These are phyloP conservation scores for Neurospora tetrasperma DNA, from an alignment of 495 filamentous ascomycete species.

Conservation along the genomic window DNA sequence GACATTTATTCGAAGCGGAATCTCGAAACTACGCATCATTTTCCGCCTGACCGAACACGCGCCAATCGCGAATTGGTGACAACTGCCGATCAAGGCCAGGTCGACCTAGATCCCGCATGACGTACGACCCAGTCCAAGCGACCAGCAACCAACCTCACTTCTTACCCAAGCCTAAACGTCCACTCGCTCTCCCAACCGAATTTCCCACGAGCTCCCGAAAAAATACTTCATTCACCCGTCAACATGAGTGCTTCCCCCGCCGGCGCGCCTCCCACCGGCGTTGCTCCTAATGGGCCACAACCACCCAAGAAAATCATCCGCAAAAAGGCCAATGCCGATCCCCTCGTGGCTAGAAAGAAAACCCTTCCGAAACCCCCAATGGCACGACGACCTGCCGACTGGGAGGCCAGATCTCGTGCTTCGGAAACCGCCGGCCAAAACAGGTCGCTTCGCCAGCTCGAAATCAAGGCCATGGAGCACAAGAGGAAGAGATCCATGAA, in stretches of 20 bases:
- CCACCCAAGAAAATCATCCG: constrained; percentile 32
- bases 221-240: not conserved
- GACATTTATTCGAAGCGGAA: not conserved
- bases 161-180: not conserved
- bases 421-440: not conserved
- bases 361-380: constrained; percentile 14
- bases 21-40: not conserved
- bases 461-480: not conserved
- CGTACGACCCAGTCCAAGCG: not conserved
- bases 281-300: constrained; percentile 28
- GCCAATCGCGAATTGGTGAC: not conserved
- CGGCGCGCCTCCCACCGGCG: constrained; percentile 16
- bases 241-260: constrained; percentile 53
- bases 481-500: not conserved
- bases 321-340: constrained; percentile 45
- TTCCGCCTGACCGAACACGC: not conserved
- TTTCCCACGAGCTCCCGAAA: not conserved
- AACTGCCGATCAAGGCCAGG: not conserved
- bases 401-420: not conserved
- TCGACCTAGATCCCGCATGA: not conserved
- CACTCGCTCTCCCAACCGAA: not conserved
- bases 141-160: not conserved
- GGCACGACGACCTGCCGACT: not conserved
- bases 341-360: constrained; percentile 57
- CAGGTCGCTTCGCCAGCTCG: not conserved